Evolutionary conservation across 148 eudicot species (phyloP).

Genomic region (Spergularia bocconei): DNA sequence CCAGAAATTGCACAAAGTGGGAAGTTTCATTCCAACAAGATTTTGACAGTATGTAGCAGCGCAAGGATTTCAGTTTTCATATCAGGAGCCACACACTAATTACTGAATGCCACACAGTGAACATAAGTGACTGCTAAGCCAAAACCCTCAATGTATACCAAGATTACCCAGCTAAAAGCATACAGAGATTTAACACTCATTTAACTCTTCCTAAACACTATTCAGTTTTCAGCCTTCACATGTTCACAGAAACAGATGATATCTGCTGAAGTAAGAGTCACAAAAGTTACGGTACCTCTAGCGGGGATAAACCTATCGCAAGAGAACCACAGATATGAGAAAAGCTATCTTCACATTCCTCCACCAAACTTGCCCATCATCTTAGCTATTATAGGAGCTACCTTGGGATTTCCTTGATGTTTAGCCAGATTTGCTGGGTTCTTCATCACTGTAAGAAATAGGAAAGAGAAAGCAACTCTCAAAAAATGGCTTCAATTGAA

Average conservation of each 20-base stretch:
- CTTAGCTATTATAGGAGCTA: slow-evolving; percentile 90
- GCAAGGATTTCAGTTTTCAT: too few species aligned
- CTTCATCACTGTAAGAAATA: slow-evolving; percentile 68
- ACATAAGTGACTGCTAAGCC: background rate
- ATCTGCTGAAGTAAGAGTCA: background rate
- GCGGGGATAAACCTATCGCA: background rate
- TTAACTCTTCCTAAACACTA: background rate
- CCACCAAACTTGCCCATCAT: slow-evolving; percentile 95
- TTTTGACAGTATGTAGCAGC: too few species aligned
- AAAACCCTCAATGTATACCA: background rate
- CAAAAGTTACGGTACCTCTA: slow-evolving; percentile 13
- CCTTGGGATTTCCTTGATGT: slow-evolving; percentile 93
- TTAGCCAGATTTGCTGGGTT: slow-evolving; percentile 96
- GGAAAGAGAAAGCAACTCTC: background rate
- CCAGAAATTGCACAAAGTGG: too few species aligned
- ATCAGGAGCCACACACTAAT: background rate
- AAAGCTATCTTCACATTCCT: slow-evolving; percentile 23
- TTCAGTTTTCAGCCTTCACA: background rate
- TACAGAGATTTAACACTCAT: background rate
- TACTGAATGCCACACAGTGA: background rate
- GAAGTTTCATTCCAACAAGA: too few species aligned
- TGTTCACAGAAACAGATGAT: background rate
- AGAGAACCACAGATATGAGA: background rate
- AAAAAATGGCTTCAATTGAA: background rate
- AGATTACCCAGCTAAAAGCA: background rate